These are phyloP conservation scores for Ophiostoma sp. DNA, from an alignment of 2,329 filamentous ascomycete species.

Conservation along the genomic window DNA sequence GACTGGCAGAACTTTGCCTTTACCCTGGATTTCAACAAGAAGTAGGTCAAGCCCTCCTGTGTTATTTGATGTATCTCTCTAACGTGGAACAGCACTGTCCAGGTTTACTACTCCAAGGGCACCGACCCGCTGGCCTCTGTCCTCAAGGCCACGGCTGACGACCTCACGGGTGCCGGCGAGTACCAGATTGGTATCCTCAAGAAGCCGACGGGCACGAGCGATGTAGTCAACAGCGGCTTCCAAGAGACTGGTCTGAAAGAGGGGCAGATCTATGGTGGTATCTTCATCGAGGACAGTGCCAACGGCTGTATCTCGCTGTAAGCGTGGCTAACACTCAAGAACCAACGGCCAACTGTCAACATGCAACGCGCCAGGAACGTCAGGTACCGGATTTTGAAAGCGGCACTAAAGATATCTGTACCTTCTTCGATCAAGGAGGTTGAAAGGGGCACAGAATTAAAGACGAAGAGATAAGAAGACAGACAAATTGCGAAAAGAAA, in stretches of 20 bases:
- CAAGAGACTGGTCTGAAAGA: conserved; percentile 50
- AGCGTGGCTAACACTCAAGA: neutral
- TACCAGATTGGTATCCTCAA: conserved; percentile 61
- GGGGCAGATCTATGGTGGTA: conserved; percentile 51
- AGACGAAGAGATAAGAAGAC: neutral
- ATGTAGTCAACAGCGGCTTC: conserved; percentile 52
- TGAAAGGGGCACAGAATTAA: neutral
- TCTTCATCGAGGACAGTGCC: conserved; percentile 52
- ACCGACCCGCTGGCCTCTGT: conserved; percentile 49
- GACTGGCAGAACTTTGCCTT: conserved; percentile 64
- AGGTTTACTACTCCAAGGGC: conserved; percentile 57
- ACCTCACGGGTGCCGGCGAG: conserved; percentile 55
- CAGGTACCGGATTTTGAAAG: neutral
- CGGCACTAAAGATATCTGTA: neutral
- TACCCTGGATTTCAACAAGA: conserved; percentile 55
- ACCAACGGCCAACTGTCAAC: neutral
- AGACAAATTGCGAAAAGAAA: neutral
- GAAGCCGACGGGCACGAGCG: conserved; percentile 53
- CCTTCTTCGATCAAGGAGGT: no score
- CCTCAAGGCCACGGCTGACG: conserved; percentile 47
- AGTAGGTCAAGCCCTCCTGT: no score
- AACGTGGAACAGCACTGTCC: conserved; percentile 48
- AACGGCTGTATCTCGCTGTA: conserved; percentile 45
- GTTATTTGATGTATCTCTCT: neutral
- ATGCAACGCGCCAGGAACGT: neutral